Conservation (phyloP, 768 basidiomycete genomes). For the Mycena floridula region DNA sequence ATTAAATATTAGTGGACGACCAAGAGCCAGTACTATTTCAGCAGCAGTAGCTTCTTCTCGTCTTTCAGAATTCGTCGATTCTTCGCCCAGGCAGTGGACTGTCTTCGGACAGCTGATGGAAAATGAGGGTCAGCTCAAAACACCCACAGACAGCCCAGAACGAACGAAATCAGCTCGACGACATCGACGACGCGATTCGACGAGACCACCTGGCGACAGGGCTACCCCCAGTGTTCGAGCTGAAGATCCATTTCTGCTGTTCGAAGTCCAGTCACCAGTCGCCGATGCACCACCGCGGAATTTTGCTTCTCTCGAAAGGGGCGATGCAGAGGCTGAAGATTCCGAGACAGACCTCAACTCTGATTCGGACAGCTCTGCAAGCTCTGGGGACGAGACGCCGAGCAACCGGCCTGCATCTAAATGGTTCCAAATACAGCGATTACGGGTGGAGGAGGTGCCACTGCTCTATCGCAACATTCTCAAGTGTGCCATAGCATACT, state of each 20-base stretch:
- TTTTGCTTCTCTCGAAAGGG: neutral
- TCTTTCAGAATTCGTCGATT: neutral
- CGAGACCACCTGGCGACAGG: too few species aligned
- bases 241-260: neutral
- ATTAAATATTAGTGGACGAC: neutral
- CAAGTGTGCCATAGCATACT: slow-evolving; percentile 90
- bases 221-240: neutral
- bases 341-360: slow-evolving; percentile 11
- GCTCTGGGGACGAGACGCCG: slow-evolving; percentile 13
- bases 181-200: neutral
- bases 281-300: slow-evolving; percentile 4
- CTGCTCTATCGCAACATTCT: slow-evolving; percentile 64
- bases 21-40: neutral
- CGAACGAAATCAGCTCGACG: too few species aligned
- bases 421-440: neutral
- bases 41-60: neutral
- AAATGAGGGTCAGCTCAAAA: slow-evolving; percentile 43
- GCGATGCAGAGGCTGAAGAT: slow-evolving; percentile 3
- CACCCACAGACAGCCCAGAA: slow-evolving; percentile 3
- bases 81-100: slow-evolving; percentile 38
- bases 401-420: neutral
- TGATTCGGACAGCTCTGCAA: slow-evolving; percentile 3
- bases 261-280: slow-evolving; percentile 11
- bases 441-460: slow-evolving; percentile 22
- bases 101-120: slow-evolving; percentile 71